These are phyloP conservation scores for Triticum dicoccoides DNA, from an alignment of 176 grass and related monocot species.

Conservation along the genomic window DNA sequence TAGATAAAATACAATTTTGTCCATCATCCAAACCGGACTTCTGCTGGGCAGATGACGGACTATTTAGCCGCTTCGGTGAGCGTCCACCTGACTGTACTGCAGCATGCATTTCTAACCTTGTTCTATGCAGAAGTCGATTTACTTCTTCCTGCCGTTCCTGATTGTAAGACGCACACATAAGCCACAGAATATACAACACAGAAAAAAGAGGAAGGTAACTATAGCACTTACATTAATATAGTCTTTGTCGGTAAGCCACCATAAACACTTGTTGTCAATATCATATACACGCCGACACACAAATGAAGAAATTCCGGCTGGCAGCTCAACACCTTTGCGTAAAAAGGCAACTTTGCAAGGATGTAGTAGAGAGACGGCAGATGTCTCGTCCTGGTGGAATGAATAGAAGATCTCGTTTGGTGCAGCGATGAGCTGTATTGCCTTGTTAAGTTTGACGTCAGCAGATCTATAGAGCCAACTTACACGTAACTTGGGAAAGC, in stretches of 20 bases:
- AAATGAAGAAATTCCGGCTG: constrained; percentile 75
- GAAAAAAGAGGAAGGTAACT: background rate
- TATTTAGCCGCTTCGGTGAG: constrained; percentile 64
- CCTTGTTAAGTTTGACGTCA: constrained; percentile 73
- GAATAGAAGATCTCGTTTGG: constrained; percentile 90
- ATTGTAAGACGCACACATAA: constrained; percentile 15
- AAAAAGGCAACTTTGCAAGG: constrained; percentile 89
- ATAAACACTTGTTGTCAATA: constrained; percentile 79
- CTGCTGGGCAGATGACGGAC: constrained; percentile 48
- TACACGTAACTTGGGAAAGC: constrained; percentile 56
- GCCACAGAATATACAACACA: background rate
- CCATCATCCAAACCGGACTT: constrained; percentile 35
- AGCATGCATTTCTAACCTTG: constrained; percentile 72
- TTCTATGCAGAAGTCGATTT: constrained; percentile 67
- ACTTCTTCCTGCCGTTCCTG: constrained; percentile 89
- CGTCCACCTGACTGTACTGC: constrained; percentile 62
- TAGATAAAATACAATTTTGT: constrained; percentile 46
- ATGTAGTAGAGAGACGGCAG: constrained; percentile 70
- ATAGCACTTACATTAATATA: constrained; percentile 77
- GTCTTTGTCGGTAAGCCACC: constrained; percentile 76
- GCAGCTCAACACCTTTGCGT: constrained; percentile 62
- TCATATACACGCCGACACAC: constrained; percentile 80
- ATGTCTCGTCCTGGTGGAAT: constrained; percentile 74
- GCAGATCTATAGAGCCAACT: constrained; percentile 85
- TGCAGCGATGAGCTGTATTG: constrained; percentile 45